Percentiles rank a stretch among this genome's conserved stretches.
phyloP scores from a whole-genome alignment of 257 asterid genomes.

The Solanum appendiculatum region DNA sequence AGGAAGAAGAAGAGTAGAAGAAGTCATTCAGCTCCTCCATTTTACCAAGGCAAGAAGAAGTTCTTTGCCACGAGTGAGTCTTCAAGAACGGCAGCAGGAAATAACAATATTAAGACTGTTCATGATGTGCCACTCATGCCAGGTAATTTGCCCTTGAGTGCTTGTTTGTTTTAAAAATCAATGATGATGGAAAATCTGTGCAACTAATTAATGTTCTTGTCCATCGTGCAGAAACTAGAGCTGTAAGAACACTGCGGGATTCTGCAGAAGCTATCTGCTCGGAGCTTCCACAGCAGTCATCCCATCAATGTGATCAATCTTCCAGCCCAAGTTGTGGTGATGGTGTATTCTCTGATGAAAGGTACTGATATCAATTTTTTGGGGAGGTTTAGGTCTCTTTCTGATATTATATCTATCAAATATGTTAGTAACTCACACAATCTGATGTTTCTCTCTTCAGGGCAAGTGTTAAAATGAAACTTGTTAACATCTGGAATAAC shows the following conservation, averaged over 20 bases:
- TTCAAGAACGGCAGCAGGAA: conserved; percentile 25
- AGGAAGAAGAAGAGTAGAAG: conserved; percentile 34
- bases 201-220: neutral
- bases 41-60: conserved; percentile 50
- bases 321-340: conserved; percentile 15
- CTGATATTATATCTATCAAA: neutral
- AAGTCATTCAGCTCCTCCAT: conserved; percentile 90
- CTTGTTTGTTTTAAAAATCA: neutral
- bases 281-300: conserved; percentile 20
- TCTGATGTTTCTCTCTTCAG: conserved; percentile 26
- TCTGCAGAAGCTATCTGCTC: conserved; percentile 18
- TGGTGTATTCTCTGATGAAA: conserved; percentile 20
- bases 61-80: conserved; percentile 33
- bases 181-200: neutral
- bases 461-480: conserved; percentile 18
- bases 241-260: conserved; percentile 12
- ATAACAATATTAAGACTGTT: conserved; percentile 3
- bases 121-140: conserved; percentile 5
- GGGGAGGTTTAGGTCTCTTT: neutral
- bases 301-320: conserved; percentile 15
- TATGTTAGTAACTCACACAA: neutral
- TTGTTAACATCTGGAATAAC: conserved; percentile 12
- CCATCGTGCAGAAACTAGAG: conserved; percentile 30
- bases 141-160: conserved; percentile 19
- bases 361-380: conserved; percentile 10